Evolutionary conservation across 2,329 filamentous ascomycete species (phyloP).

Genomic region (Beauveria australis): DNA sequence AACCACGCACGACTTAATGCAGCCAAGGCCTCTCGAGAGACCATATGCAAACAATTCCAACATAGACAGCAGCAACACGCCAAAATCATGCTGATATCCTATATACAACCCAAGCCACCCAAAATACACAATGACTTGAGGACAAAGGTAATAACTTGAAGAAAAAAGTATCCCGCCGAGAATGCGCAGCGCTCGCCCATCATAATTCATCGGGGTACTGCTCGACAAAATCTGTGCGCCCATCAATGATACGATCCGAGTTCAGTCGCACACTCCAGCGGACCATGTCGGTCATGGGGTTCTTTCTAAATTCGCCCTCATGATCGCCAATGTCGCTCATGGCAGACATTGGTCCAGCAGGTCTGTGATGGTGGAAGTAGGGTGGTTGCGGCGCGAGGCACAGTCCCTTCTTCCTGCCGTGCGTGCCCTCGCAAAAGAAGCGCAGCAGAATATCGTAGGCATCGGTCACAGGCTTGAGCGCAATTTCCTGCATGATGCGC

Average conservation of each 20-base stretch:
- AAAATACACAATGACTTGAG: background rate
- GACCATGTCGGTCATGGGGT: slow-evolving; percentile 25
- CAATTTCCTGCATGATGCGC: slow-evolving; percentile 34
- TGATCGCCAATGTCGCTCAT: slow-evolving; percentile 31
- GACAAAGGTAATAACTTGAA: background rate
- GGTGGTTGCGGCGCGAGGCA: slow-evolving; percentile 34
- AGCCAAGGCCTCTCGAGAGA: too few relatives aligned
- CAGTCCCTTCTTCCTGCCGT: slow-evolving; percentile 25
- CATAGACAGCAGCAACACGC: too few relatives aligned
- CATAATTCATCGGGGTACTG: slow-evolving; percentile 1
- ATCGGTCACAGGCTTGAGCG: slow-evolving; percentile 29
- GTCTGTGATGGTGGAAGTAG: slow-evolving; percentile 38
- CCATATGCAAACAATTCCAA: too few relatives aligned
- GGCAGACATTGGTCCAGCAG: slow-evolving; percentile 25
- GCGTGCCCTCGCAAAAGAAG: slow-evolving; percentile 35
- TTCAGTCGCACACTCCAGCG: slow-evolving; percentile 34
- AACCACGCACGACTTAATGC: too few relatives aligned
- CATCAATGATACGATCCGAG: slow-evolving; percentile 28
- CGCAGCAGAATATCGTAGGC: slow-evolving; percentile 37
- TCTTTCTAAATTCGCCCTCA: slow-evolving; percentile 21
- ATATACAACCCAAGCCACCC: background rate
- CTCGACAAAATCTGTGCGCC: slow-evolving; percentile 22
- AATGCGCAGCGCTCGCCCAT: background rate
- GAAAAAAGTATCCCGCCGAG: background rate
- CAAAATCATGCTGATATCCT: too few relatives aligned